Evolutionary conservation across 805 yeast species (phyloP), one percentile per base, ranked within the genome.

Genomic region (Cyberlindnera japonica): DNA sequence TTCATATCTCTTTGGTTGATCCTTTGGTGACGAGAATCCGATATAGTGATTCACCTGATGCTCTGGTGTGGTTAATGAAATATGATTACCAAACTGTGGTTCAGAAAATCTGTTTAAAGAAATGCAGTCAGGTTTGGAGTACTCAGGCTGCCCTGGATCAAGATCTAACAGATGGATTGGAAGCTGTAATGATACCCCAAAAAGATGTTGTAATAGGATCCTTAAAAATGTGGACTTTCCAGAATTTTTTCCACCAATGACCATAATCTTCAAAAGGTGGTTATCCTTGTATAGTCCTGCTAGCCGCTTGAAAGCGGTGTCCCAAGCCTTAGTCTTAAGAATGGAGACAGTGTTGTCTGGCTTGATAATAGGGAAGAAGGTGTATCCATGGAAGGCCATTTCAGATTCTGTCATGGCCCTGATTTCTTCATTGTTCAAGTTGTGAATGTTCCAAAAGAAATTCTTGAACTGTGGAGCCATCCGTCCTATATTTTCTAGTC

Each of bases 91-190:
- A 33, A 69, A 64, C 14, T 64, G 53, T 1, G 66, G 65, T 6
- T 37, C 38, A 0, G 45, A 32, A n/a, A 67, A 50, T 10, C 47
- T 45, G 1, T 74, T 67, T 11, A 84, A 59, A 0, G 95, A 77
- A 3, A 89, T 61, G 31, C 83, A 74, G 23, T 83, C 89, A 0
- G 95, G 93, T 8, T 67, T 66, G 0, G 89, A 78, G 47, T 72
- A 79, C 52, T 85, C 95, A 0, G 95, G 79, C 56, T 89, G 96
- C 1, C 95, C 96, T 0, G 96, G 95, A 56, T 90, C 98, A 1
- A 87, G 57, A 51, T 90, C 96, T 29, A 90, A 49, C 27, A 79
- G 72, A 16, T 72, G 68, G 3, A 81, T 62, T 0, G 64, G 55
- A 0, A 56, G 41, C 3, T 51, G 48, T 1, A 48, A 32, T 2